Evolutionary conservation across 2,329 filamentous ascomycete genomes (phyloP).

Genomic region (Cryphonectria naterciae): DNA sequence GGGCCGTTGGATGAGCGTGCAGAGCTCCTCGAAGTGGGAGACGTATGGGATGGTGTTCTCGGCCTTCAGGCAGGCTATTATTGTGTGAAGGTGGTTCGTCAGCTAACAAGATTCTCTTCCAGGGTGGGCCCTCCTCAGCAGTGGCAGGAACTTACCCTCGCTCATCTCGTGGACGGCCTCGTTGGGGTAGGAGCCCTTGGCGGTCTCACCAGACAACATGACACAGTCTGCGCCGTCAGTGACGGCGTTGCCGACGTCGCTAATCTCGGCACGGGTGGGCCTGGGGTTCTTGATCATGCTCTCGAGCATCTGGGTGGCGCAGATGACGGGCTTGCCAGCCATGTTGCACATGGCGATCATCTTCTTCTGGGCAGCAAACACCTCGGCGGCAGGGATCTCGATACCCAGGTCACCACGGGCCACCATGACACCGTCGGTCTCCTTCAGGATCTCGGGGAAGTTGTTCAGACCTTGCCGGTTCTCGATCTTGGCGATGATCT

Average conservation of each 20-base stretch:
- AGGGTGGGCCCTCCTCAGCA: too few species aligned
- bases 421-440: conserved; percentile 99
- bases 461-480: conserved; percentile 99
- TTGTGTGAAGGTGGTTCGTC: conserved; percentile 5
- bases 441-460: conserved; percentile 93
- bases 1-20: conserved; percentile 79
- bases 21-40: conserved; percentile 94
- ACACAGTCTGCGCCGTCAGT: conserved; percentile 98
- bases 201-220: conserved; percentile 99
- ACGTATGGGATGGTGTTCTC: conserved; percentile 98
- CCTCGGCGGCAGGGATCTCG: conserved; percentile 96
- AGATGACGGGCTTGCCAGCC: conserved; percentile 97
- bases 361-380: conserved; percentile 99
- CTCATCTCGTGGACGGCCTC: conserved; percentile 98
- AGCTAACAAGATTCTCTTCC: not conserved
- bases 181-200: conserved; percentile 92
- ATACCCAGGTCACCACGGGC: conserved; percentile 98
- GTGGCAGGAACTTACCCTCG: conserved; percentile 57
- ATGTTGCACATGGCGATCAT: conserved; percentile 99
- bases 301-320: conserved; percentile 99
- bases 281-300: conserved; percentile 99
- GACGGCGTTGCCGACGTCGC: conserved; percentile 96
- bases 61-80: conserved; percentile 77
- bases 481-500: conserved; percentile 99
- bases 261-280: conserved; percentile 96